Base-by-base conservation (phyloP, 257 asterid genomes). In the Solanum arcanum region DNA sequence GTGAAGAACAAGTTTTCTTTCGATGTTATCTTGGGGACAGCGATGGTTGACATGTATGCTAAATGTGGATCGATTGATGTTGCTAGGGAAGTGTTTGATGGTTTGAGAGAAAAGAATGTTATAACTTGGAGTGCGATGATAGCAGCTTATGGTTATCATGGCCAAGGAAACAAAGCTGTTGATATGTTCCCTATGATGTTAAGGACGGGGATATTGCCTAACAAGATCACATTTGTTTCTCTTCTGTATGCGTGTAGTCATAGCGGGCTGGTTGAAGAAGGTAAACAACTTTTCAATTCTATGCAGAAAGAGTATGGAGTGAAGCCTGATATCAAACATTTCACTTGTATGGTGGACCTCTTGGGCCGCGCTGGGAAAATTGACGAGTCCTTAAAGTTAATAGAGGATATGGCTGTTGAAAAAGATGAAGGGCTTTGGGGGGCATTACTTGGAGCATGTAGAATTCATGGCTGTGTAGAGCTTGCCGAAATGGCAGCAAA, bases 61-160 rank as follows among this genome's bases (percentile, higher is more conserved):
- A 93, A 92, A 88, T 93, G 93, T 84, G 96, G 95, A 62, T 89
- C 89, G 33, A 47, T 92, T 35, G 92, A 90, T 74, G 86, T 86
- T 49, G 96, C 95, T 0, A 89, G 92, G 76, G 94, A 89, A 87
- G 76, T 90, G 25, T 93, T 93, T 60, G 92, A 92, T 46, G 27
- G 83, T 31, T 92, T 92, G 94, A 87, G 90, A 49, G 76, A 60
- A 66, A 91, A 88, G 87, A 92, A 91, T 29, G 91, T 92, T 7
- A 87, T 93, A 16, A 89, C 94, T 1, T 93, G 95, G 95, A 91
- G 94, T 66, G 84, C 94, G 0, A 93, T 93, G 93, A 92, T 93
- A 89, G 95, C 91, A 25, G 94, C 96, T n/a, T 91, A 92, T 20
- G 94, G 94, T 7, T 93, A 91, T 88, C 94, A 93, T 31, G 95